These are phyloP conservation scores for Saxispiralis lemnorum DNA, from an alignment of 495 filamentous ascomycete genomes.

Conservation along the genomic window DNA sequence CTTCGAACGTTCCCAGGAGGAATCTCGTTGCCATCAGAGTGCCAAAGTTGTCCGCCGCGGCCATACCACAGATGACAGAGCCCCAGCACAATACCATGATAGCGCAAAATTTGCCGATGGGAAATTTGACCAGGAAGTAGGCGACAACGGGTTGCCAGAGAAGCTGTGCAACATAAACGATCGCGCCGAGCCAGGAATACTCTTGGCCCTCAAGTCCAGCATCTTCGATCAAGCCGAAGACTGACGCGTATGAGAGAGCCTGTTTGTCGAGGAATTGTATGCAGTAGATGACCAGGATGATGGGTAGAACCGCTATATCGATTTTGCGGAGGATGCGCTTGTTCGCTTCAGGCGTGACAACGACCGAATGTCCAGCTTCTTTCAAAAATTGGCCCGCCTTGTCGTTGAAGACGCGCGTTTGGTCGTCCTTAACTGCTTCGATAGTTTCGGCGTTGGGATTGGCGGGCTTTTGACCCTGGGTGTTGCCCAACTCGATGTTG, in stretches of 20 bases:
- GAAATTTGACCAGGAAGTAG: constrained; percentile 33
- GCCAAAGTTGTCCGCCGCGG: constrained; percentile 21
- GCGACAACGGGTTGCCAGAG: constrained; percentile 19
- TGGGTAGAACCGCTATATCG: constrained; percentile 31
- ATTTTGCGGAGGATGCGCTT: constrained; percentile 20
- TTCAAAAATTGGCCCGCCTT: constrained; percentile 28
- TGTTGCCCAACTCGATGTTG: constrained; percentile 16
- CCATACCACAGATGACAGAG: constrained; percentile 19
- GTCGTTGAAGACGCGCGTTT: constrained; percentile 21
- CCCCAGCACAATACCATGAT: constrained; percentile 20
- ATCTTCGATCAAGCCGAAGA: constrained; percentile 36
- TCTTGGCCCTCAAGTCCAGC: constrained; percentile 30
- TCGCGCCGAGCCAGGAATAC: constrained; percentile 25
- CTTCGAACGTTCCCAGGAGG: constrained; percentile 20
- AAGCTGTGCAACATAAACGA: constrained; percentile 21
- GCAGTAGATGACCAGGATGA: constrained; percentile 35
- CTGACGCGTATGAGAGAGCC: constrained; percentile 32
- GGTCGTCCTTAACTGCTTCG: constrained; percentile 20
- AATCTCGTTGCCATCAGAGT: constrained; percentile 28
- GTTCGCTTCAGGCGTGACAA: constrained; percentile 27
- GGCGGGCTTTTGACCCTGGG: constrained; percentile 1
- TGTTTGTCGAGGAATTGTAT: constrained; percentile 39
- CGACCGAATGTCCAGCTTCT: constrained; percentile 24
- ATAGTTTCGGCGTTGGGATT: constrained; percentile 20
- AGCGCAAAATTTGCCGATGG: constrained; percentile 21